These are phyloP conservation scores for Sphaerulina vaccinii DNA, from an alignment of 2,329 filamentous ascomycete species.

Conservation along the genomic window DNA sequence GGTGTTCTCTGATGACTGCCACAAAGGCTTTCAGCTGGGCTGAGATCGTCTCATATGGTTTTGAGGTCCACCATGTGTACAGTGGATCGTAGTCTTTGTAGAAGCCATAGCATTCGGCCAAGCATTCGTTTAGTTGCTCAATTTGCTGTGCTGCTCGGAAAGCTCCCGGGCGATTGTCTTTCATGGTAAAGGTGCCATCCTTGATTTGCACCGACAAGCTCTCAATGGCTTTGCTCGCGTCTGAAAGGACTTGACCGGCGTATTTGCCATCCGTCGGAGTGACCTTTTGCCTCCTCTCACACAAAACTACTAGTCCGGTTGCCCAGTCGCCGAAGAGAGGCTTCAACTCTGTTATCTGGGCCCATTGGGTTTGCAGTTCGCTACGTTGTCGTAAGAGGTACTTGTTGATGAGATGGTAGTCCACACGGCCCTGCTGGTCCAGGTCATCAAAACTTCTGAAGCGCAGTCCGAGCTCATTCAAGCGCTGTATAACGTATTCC, in stretches of 20 bases:
- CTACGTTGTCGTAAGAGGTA: slow-evolving; percentile 37
- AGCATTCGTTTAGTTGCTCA: slow-evolving; percentile 41
- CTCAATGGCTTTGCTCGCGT: slow-evolving; percentile 37
- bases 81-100: slow-evolving; percentile 57
- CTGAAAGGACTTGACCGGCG: slow-evolving; percentile 46
- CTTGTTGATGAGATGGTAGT: slow-evolving; percentile 53
- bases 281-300: slow-evolving; percentile 50
- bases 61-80: slow-evolving; percentile 58
- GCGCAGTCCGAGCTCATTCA: slow-evolving; percentile 38
- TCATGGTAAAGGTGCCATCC: slow-evolving; percentile 34
- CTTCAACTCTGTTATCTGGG: slow-evolving; percentile 23
- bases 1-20: slow-evolving; percentile 41
- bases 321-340: slow-evolving; percentile 27
- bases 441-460: slow-evolving; percentile 38
- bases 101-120: slow-evolving; percentile 52
- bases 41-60: slow-evolving; percentile 47
- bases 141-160: slow-evolving; percentile 50
- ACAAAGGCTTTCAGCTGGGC: slow-evolving; percentile 40
- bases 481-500: slow-evolving; percentile 46
- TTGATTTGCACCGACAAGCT: slow-evolving; percentile 40
- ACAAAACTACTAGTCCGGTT: slow-evolving; percentile 44
- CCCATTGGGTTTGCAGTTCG: slow-evolving; percentile 31
- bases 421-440: slow-evolving; percentile 48
- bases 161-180: slow-evolving; percentile 43
- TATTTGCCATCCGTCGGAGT: slow-evolving; percentile 45